Conservation (phyloP, 2,329 filamentous ascomycete genomes). For the Colletotrichum musicola region DNA sequence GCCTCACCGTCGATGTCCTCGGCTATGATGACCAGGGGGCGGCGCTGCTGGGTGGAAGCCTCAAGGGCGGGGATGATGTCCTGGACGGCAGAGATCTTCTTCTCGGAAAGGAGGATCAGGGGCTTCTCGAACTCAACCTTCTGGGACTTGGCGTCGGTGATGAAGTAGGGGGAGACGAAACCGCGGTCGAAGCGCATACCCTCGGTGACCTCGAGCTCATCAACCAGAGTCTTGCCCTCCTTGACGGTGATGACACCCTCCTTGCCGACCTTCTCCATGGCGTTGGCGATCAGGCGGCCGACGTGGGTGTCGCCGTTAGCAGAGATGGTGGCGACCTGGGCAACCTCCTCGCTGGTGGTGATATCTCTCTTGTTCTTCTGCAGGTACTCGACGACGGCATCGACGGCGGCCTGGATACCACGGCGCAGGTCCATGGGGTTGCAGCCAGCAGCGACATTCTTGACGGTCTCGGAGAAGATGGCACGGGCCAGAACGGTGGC, state of each 20-base stretch:
- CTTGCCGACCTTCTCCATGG: slow-evolving; percentile 99
- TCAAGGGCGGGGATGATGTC: slow-evolving; percentile 99
- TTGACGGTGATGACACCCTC: slow-evolving; percentile 99
- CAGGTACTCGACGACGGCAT: slow-evolving; percentile 93
- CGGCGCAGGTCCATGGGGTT: slow-evolving; percentile 99
- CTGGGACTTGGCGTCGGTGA: slow-evolving; percentile 97
- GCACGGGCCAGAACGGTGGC: slow-evolving; percentile 96
- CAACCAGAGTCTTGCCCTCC: slow-evolving; percentile 98
- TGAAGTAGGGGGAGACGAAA: slow-evolving; percentile 99
- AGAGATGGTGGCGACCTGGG: slow-evolving; percentile 97
- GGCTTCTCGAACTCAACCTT: slow-evolving; percentile 99
- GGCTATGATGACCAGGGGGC: slow-evolving; percentile 97
- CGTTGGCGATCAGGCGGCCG: slow-evolving; percentile 94
- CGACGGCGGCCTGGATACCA: slow-evolving; percentile 96
- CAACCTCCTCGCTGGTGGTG: slow-evolving; percentile 96
- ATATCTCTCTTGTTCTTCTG: slow-evolving; percentile 98
- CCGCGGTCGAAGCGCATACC: slow-evolving; percentile 99
- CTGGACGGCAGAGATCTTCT: slow-evolving; percentile 99
- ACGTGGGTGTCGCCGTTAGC: slow-evolving; percentile 98
- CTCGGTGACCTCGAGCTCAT: slow-evolving; percentile 99
- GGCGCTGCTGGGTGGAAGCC: slow-evolving; percentile 93
- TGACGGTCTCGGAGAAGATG: slow-evolving; percentile 99
- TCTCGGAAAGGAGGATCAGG: slow-evolving; percentile 97
- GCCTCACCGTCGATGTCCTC: slow-evolving; percentile 99
- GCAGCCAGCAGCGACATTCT: slow-evolving; percentile 99